Evolutionary conservation across 2,329 filamentous ascomycete genomes (phyloP).

Genomic region (Botrytis pseudocinerea): DNA sequence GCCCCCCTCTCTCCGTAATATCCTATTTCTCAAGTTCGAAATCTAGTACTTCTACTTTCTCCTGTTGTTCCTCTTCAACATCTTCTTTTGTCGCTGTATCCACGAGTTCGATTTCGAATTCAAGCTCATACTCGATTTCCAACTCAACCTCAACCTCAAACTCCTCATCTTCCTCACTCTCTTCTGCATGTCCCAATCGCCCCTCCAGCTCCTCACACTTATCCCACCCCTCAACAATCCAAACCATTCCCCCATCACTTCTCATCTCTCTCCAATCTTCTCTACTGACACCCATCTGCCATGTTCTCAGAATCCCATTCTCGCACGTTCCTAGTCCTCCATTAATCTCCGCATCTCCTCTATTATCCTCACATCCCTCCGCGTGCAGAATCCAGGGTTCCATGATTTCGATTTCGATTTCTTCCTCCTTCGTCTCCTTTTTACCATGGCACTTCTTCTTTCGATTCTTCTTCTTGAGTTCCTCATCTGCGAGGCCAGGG

Average conservation of each 20-base stretch:
- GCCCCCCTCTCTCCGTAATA: background rate
- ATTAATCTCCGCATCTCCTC: background rate
- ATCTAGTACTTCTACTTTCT: background rate
- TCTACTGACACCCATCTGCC: constrained; percentile 1
- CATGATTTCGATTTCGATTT: background rate
- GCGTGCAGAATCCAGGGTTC: constrained; percentile 9
- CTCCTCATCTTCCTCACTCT: background rate
- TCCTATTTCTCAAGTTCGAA: background rate
- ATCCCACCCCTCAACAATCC: constrained; percentile 14
- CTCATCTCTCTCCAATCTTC: constrained; percentile 14
- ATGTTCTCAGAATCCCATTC: background rate
- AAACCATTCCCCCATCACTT: background rate
- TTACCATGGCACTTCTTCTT: background rate
- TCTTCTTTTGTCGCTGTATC: background rate
- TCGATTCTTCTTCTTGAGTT: background rate
- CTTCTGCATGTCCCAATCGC: background rate
- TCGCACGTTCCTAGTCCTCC: constrained; percentile 10
- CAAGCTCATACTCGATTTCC: background rate
- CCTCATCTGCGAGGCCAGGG: background rate
- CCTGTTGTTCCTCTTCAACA: background rate
- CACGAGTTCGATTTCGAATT: background rate
- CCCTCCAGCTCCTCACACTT: constrained; percentile 2
- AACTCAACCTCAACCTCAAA: background rate
- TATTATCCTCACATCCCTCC: background rate
- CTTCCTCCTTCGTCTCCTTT: background rate